These are phyloP conservation scores for Gynochthodes officinalis DNA, from an alignment of 257 asterid species.

Conservation along the genomic window DNA sequence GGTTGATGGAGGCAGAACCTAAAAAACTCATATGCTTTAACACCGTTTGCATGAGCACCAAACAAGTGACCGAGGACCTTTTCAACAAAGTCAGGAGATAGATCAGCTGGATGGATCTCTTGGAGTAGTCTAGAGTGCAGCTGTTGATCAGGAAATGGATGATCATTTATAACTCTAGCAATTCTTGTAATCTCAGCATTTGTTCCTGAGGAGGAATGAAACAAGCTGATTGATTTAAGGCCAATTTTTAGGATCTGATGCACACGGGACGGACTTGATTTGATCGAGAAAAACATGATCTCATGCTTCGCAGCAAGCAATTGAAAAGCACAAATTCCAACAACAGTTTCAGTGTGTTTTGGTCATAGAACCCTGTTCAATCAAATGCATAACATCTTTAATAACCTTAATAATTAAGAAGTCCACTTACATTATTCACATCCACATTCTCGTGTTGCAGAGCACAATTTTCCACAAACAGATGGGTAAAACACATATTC, in stretches of 20 bases:
- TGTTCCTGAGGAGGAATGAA: slow-evolving; percentile 33
- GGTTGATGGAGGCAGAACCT: slow-evolving; percentile 53
- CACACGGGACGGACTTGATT: slow-evolving; percentile 15
- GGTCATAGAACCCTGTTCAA: not conserved
- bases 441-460: not conserved
- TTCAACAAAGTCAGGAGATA: slow-evolving; percentile 62
- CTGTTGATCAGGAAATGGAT: slow-evolving; percentile 60
- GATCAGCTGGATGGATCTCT: slow-evolving; percentile 33
- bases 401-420: not conserved
- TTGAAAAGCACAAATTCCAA: not conserved
- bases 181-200: slow-evolving; percentile 38
- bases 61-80: slow-evolving; percentile 72
- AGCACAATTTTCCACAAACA: not conserved
- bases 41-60: slow-evolving; percentile 84
- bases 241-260: slow-evolving; percentile 28
- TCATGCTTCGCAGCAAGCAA: slow-evolving; percentile 3
- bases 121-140: slow-evolving; percentile 45
- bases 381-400: not conserved
- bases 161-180: slow-evolving; percentile 53
- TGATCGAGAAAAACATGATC: slow-evolving; percentile 30
- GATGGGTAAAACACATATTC: not conserved
- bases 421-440: not conserved
- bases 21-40: slow-evolving; percentile 76
- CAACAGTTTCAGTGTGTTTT: not conserved
- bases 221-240: slow-evolving; percentile 16